Evolutionary conservation across 805 yeast species (phyloP).

Genomic region (Pichia manshurica): DNA sequence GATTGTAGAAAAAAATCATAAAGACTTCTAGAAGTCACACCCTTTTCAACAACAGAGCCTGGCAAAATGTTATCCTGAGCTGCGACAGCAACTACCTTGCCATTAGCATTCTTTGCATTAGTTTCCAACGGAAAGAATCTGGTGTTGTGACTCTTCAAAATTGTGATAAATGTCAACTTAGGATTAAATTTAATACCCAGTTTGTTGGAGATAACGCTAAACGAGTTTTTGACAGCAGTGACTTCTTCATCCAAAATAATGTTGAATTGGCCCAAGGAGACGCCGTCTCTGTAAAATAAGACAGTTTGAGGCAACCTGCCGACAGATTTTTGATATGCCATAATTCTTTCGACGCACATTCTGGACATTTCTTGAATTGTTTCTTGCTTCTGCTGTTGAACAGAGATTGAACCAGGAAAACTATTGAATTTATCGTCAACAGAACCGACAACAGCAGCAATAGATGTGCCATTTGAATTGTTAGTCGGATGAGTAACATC

Average conservation of each 20-base stretch:
- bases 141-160: slow-evolving; percentile 24
- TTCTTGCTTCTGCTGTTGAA: slow-evolving; percentile 23
- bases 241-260: slow-evolving; percentile 27
- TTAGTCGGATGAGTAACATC: slow-evolving; percentile 30
- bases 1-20: slow-evolving; percentile 30
- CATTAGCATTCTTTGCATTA: slow-evolving; percentile 20
- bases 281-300: slow-evolving; percentile 32
- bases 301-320: slow-evolving; percentile 23
- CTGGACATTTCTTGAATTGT: slow-evolving; percentile 22
- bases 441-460: slow-evolving; percentile 23
- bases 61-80: slow-evolving; percentile 24
- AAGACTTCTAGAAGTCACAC: slow-evolving; percentile 27
- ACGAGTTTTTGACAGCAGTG: slow-evolving; percentile 21
- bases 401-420: slow-evolving; percentile 24
- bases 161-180: slow-evolving; percentile 25
- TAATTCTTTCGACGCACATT: slow-evolving; percentile 23
- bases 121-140: slow-evolving; percentile 28
- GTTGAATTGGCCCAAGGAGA: slow-evolving; percentile 29
- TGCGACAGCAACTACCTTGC: slow-evolving; percentile 19
- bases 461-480: slow-evolving; percentile 17
- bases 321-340: slow-evolving; percentile 18
- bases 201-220: slow-evolving; percentile 15
- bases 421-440: slow-evolving; percentile 21
- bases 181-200: slow-evolving; percentile 22
- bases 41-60: slow-evolving; percentile 30